Evolutionary conservation across 2,329 filamentous ascomycete genomes (phyloP).

Genomic region (Cordyceps tenuipes): DNA sequence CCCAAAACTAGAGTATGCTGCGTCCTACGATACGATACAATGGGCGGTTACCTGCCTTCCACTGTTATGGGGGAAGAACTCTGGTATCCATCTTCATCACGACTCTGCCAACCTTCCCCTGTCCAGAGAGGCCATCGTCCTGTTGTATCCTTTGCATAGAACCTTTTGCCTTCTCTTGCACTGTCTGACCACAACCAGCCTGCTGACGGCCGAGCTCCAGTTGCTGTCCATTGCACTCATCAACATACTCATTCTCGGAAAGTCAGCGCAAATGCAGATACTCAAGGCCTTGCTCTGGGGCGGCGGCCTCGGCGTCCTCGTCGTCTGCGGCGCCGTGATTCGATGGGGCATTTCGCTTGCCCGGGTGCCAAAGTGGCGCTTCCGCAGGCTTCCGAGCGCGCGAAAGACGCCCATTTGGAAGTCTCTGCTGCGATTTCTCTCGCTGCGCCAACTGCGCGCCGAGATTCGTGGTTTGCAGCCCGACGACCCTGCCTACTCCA

Average conservation of each 20-base stretch:
- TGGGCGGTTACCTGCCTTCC: conserved; percentile 73
- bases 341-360: conserved; percentile 79
- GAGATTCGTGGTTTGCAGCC: conserved; percentile 25
- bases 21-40: conserved; percentile 59
- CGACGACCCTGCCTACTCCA: conserved; percentile 26
- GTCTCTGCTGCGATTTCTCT: conserved; percentile 32
- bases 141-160: conserved; percentile 78
- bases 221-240: conserved; percentile 76
- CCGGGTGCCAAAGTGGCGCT: conserved; percentile 84
- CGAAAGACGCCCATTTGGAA: conserved; percentile 29
- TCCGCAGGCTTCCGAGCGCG: conserved; percentile 47
- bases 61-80: conserved; percentile 30
- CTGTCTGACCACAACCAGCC: conserved; percentile 78
- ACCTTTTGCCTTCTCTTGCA: conserved; percentile 65
- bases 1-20: conserved; percentile 49
- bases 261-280: conserved; percentile 75
- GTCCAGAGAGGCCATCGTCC: conserved; percentile 48
- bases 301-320: conserved; percentile 68
- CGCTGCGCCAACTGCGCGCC: conserved; percentile 40
- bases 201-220: conserved; percentile 80
- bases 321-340: conserved; percentile 65
- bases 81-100: conserved; percentile 30
- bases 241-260: conserved; percentile 68
- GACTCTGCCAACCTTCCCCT: conserved; percentile 24
- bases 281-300: conserved; percentile 79